phyloP scores from a whole-genome alignment of 805 yeast species.

The Cephaloascus albidus region DNA sequence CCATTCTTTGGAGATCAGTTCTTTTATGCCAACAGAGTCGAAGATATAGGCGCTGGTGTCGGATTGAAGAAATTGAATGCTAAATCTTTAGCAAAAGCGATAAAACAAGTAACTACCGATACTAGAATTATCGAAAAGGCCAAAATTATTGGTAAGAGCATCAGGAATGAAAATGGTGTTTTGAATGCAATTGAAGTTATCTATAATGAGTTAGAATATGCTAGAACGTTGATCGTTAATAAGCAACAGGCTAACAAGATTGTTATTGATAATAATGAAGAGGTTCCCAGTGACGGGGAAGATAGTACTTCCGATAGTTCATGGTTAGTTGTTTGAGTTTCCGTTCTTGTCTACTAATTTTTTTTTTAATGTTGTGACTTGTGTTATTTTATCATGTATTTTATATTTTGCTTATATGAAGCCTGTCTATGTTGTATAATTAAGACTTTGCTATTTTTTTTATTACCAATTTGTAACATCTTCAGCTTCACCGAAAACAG shows the following conservation, averaged over 20 bases:
- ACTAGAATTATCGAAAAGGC: conserved; percentile 64
- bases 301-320: conserved; percentile 10
- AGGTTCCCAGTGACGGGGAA: conserved; percentile 13
- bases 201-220: conserved; percentile 75
- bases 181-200: conserved; percentile 63
- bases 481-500: conserved; percentile 90
- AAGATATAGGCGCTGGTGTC: conserved; percentile 82
- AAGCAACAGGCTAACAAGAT: conserved; percentile 23
- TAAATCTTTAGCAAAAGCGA: conserved; percentile 54
- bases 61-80: conserved; percentile 59
- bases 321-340: too few relatives aligned
- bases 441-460: background rate
- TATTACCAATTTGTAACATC: conserved; percentile 85
- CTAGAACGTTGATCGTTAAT: conserved; percentile 43
- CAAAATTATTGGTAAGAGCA: conserved; percentile 45
- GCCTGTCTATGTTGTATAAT: too few relatives aligned
- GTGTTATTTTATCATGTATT: too few relatives aligned
- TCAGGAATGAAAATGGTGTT: conserved; percentile 76
- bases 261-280: background rate
- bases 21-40: conserved; percentile 80
- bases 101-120: conserved; percentile 60
- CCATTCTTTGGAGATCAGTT: conserved; percentile 97
- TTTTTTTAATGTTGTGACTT: too few relatives aligned
- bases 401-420: too few relatives aligned
- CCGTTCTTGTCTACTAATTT: too few relatives aligned